Evolutionary conservation across 352 stramenopile genomes (phyloP).

Genomic region (Phytopythium ostracodes): DNA sequence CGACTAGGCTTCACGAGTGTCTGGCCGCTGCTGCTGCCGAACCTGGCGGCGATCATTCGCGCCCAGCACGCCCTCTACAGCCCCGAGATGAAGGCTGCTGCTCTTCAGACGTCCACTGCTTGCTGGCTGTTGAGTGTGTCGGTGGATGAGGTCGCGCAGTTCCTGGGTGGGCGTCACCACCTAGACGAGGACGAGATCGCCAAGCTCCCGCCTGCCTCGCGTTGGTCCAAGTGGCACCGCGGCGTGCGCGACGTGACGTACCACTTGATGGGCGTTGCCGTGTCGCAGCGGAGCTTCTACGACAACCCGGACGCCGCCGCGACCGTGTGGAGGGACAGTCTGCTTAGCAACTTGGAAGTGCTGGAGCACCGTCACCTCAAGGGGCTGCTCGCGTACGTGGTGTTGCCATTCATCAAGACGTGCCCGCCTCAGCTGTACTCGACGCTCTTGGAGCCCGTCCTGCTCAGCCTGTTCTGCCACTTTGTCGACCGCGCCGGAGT

Average conservation of each 20-base stretch:
- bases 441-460: constrained; percentile 58
- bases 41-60: constrained; percentile 51
- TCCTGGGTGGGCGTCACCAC: constrained; percentile 70
- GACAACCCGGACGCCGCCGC: constrained; percentile 34
- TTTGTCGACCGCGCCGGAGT: constrained; percentile 44
- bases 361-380: constrained; percentile 82
- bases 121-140: constrained; percentile 72
- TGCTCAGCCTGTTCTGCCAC: constrained; percentile 50
- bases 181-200: constrained; percentile 63
- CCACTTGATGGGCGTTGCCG: constrained; percentile 65
- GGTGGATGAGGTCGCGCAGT: constrained; percentile 67
- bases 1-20: constrained; percentile 39
- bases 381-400: constrained; percentile 58
- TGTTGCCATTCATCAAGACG: constrained; percentile 64
- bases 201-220: constrained; percentile 39
- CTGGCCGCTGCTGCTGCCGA: constrained; percentile 72
- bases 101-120: constrained; percentile 51
- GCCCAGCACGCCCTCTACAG: constrained; percentile 59
- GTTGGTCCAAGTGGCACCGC: constrained; percentile 80
- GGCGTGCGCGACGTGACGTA: constrained; percentile 77
- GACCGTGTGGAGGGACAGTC: constrained; percentile 48
- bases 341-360: constrained; percentile 53
- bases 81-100: constrained; percentile 39
- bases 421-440: constrained; percentile 55
- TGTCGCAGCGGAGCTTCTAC: constrained; percentile 51